Conservation (phyloP, 2,329 filamentous ascomycete genomes). For the Shiraia bambusicola region DNA sequence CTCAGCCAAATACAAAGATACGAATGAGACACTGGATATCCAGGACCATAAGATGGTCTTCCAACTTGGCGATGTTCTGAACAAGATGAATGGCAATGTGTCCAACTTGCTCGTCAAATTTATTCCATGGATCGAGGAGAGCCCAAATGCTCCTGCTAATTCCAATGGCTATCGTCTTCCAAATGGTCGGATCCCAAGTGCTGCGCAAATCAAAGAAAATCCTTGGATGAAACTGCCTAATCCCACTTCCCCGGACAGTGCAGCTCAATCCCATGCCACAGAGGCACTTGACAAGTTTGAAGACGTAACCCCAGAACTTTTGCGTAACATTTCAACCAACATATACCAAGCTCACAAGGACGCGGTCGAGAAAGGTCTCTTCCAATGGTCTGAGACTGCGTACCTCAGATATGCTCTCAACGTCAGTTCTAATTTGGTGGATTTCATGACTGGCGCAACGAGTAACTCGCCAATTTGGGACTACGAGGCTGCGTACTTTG, state of each 20-base stretch:
- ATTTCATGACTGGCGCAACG: conserved; percentile 40
- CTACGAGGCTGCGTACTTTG: conserved; percentile 60
- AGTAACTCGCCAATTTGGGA: conserved; percentile 51
- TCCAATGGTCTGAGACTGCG: conserved; percentile 65
- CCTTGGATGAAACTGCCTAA: conserved; percentile 22
- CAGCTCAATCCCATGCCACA: conserved; percentile 20
- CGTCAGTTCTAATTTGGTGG: conserved; percentile 56
- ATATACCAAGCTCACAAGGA: conserved; percentile 57
- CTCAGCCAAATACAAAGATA: conserved; percentile 49
- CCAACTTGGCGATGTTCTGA: conserved; percentile 62
- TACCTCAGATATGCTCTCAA: conserved; percentile 63
- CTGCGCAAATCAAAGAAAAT: conserved; percentile 31
- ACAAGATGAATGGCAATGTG: conserved; percentile 59
- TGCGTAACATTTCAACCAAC: conserved; percentile 48
- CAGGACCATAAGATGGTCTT: conserved; percentile 66
- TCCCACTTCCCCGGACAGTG: conserved; percentile 17
- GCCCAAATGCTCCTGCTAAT: conserved; percentile 54
- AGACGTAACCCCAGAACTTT: conserved; percentile 19
- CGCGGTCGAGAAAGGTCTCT: conserved; percentile 57
- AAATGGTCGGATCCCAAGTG: conserved; percentile 38
- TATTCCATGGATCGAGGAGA: conserved; percentile 63
- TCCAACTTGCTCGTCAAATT: conserved; percentile 57
- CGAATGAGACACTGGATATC: conserved; percentile 61
- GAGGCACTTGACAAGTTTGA: conserved; percentile 23
- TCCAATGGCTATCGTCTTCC: conserved; percentile 39